Evolutionary conservation across 306 rosid species (phyloP), one percentile per base, ranked within the genome.

Genomic region (Oxytropis ochrocephala): DNA sequence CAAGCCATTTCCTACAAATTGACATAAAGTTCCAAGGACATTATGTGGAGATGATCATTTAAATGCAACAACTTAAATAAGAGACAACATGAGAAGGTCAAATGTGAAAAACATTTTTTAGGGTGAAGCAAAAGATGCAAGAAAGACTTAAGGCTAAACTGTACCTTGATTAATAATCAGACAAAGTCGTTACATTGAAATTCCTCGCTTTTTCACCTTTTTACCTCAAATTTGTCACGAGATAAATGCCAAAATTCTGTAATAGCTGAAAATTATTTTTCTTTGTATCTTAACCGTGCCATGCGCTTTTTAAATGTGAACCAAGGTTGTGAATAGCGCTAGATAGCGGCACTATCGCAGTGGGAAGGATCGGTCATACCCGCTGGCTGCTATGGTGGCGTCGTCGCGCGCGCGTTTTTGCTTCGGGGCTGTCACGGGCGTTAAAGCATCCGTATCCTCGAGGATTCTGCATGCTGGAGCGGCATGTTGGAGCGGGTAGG

Each of bases 1-100:
- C 69, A 63, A 42, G 69, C 21, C 69, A 41, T 42, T 63, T 63
- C 51, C 69, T 12, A 63, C 35, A 63, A 42, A 61, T 27, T 21
- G 43, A 63, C 69, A 63, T 61, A 11, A 43, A 42, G 43, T 42
- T 63, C 52, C 52, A 63, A 19, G 38, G 32, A 63, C 5, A 16
- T 3, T n/a, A 13, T 12, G 16, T 12, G 35, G 51, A 42, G 21
- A 21, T 62, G 36, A 42, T 42, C 68, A 62, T 21, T 42, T n/a
- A 62, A 62, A 62, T 41, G 38, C 67, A 62, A 43, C 50, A 50
- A 62, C 12, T 62, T 60, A 39, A 60, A 59, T 30, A 38, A 60
- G 42, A 56, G 50, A 50, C 18, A 60, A 16, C 30, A 60, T 18
- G 47, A 18, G 55, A 50, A 50, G 9, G 55, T 11, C 17, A 48